Base-by-base conservation (phyloP, 2,329 filamentous ascomycete genomes). In the Phialocephala sp. region DNA sequence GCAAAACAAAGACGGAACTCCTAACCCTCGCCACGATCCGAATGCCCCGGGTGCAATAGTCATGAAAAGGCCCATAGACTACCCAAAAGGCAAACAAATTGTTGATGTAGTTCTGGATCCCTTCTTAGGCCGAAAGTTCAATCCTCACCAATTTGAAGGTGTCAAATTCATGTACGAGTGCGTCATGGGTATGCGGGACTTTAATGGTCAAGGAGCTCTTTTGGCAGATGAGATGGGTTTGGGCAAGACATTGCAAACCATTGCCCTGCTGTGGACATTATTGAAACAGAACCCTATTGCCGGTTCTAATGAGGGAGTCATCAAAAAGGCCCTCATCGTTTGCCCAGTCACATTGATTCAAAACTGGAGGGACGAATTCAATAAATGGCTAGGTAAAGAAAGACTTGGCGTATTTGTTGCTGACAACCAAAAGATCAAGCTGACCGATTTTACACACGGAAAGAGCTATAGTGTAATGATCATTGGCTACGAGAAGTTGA, bases 221-320 rank as follows among this genome's bases (percentile, higher is more conserved):
- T 79, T 92, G 58, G 90, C 90, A 1, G 90, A 92, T 73, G 90
- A 92, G 71, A 92, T 92, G 90, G 90, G 90, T 0, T 77, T 92
- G 1, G 90, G 90, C 22, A 92, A 92, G 77, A 91, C 90, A 0
- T 75, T 92, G 39, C 89, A 92, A 72, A 91, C 89, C 0, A 92
- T 92, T 72, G 81, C 89, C 2, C 77, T 92, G 55, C 74, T 92
- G 14, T 92, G 89, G 89, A 92, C 89, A 1, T 76, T 92, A 39
- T 77, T 92, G 67, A 91, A 91, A 75, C 89, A 92, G 72, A 91
- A 89, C 72, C 89, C 89, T 0, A 81, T 91, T 6, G 81, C 87
- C 69, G 84, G 85, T 45, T 82, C 80, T 35, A 72, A 68, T 24
- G 69, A 78, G 1, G 86, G 88, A 1, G 85, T 91, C 0, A 83